Percentiles rank a stretch among this genome's conserved stretches.
These are phyloP conservation scores for Crithidia bombi DNA, from an alignment of 208 protist genomes.

Conservation along the genomic window DNA sequence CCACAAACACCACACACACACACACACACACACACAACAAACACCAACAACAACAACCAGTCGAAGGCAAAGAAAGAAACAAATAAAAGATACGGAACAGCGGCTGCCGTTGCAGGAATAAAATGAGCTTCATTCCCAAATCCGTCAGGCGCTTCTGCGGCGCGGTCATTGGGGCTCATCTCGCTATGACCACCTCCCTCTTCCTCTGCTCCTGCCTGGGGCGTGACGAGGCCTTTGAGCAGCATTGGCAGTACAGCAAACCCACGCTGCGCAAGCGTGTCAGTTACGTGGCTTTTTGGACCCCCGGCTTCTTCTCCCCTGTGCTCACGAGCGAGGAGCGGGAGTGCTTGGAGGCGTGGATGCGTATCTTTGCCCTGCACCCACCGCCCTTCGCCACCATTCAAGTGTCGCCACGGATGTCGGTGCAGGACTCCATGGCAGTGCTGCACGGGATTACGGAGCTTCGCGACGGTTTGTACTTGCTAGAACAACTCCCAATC, in stretches of 20 bases:
- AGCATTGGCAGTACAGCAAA: conserved; percentile 71
- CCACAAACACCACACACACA: no score
- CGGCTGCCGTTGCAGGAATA: background rate
- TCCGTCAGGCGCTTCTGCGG: conserved; percentile 32
- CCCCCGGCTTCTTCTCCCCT: conserved; percentile 38
- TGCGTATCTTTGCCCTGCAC: conserved; percentile 43
- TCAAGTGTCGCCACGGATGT: conserved; percentile 43
- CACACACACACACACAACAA: no score
- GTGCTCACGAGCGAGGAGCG: conserved; percentile 50
- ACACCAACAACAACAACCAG: no score
- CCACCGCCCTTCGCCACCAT: conserved; percentile 27
- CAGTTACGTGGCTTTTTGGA: conserved; percentile 55
- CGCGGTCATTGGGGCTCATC: conserved; percentile 38
- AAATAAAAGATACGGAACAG: background rate
- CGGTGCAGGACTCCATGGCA: conserved; percentile 63
- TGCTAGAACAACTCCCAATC: conserved; percentile 44
- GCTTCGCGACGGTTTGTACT: conserved; percentile 50
- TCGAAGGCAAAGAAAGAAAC: background rate
- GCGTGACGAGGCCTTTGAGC: conserved; percentile 55
- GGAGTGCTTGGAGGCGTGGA: conserved; percentile 60
- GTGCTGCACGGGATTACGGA: conserved; percentile 56
- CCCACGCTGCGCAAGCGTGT: conserved; percentile 39
- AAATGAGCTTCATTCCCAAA: conserved; percentile 5
- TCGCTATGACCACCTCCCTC: conserved; percentile 29
- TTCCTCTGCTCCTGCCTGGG: conserved; percentile 39